phyloP scores from a whole-genome alignment of 495 filamentous ascomycete species.

The Tuber magnatum region DNA sequence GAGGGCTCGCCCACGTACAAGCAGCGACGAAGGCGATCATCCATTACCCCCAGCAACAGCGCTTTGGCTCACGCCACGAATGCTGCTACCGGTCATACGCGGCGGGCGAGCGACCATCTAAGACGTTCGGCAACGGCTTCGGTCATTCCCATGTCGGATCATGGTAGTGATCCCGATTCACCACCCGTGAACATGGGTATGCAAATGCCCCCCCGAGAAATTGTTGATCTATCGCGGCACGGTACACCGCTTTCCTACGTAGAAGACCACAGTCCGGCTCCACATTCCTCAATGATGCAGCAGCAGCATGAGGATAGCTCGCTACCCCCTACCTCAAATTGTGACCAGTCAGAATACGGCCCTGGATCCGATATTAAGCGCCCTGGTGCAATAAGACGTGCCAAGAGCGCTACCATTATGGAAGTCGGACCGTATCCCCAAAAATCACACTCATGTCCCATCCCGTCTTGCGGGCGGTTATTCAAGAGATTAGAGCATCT shows the following conservation, averaged over 20 bases:
- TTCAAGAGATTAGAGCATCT: constrained; percentile 99
- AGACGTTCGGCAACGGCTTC: constrained; percentile 87
- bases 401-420: constrained; percentile 91
- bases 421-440: constrained; percentile 93
- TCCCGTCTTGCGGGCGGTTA: constrained; percentile 89
- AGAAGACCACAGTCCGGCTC: constrained; percentile 65
- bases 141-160: constrained; percentile 81
- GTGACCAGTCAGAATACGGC: constrained; percentile 53
- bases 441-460: constrained; percentile 97
- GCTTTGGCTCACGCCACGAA: constrained; percentile 56
- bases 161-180: constrained; percentile 46
- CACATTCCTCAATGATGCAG: constrained; percentile 54
- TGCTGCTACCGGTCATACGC: constrained; percentile 47
- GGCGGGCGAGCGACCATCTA: constrained; percentile 47
- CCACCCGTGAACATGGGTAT: constrained; percentile 35
- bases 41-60: constrained; percentile 67
- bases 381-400: constrained; percentile 68
- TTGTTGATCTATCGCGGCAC: constrained; percentile 77
- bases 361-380: constrained; percentile 60
- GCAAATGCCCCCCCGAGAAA: constrained; percentile 61
- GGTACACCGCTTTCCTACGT: constrained; percentile 76
- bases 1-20: constrained; percentile 98
- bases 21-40: constrained; percentile 86
- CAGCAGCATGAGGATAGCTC: constrained; percentile 54
- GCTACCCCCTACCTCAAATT: constrained; percentile 56